phyloP scores from a whole-genome alignment of 2,329 filamentous ascomycete species.

The Parafenestella ontariensis region DNA sequence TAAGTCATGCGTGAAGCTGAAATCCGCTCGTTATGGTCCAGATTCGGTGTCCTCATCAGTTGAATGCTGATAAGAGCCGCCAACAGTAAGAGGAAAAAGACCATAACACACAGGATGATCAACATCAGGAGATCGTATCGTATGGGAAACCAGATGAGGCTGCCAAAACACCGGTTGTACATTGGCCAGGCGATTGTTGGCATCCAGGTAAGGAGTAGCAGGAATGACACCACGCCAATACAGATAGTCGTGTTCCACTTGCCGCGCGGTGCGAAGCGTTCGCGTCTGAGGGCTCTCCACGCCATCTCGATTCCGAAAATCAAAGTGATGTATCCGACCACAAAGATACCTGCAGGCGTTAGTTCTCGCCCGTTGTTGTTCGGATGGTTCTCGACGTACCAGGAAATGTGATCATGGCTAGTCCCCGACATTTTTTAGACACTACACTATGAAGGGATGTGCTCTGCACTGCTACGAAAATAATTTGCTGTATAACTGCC shows the following conservation, averaged over 20 bases:
- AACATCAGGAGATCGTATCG: constrained; percentile 67
- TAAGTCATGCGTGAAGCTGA: constrained; percentile 74
- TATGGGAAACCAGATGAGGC: constrained; percentile 71
- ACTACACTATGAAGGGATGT: constrained; percentile 47
- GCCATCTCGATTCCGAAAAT: constrained; percentile 70
- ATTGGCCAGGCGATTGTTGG: constrained; percentile 64
- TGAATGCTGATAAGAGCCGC: constrained; percentile 64
- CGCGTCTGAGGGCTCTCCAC: constrained; percentile 61
- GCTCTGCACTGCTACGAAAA: constrained; percentile 50
- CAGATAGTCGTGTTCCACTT: constrained; percentile 68
- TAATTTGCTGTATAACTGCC: constrained; percentile 47
- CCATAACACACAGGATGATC: constrained; percentile 60
- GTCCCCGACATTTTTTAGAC: constrained; percentile 42
- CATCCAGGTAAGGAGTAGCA: constrained; percentile 64
- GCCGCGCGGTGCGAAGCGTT: constrained; percentile 64
- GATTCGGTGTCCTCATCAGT: constrained; percentile 61
- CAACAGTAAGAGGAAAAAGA: constrained; percentile 59
- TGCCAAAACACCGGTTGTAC: constrained; percentile 69
- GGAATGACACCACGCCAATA: constrained; percentile 58
- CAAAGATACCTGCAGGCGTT: constrained; percentile 64
- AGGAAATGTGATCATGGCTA: constrained; percentile 49
- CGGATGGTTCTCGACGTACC: constrained; percentile 35
- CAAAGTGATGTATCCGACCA: constrained; percentile 70
- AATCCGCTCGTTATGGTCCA: constrained; percentile 67
- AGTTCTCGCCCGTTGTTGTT: constrained; percentile 13